These are phyloP conservation scores for Brassica balearica DNA, from an alignment of 441 rosid genomes.

Conservation along the genomic window DNA sequence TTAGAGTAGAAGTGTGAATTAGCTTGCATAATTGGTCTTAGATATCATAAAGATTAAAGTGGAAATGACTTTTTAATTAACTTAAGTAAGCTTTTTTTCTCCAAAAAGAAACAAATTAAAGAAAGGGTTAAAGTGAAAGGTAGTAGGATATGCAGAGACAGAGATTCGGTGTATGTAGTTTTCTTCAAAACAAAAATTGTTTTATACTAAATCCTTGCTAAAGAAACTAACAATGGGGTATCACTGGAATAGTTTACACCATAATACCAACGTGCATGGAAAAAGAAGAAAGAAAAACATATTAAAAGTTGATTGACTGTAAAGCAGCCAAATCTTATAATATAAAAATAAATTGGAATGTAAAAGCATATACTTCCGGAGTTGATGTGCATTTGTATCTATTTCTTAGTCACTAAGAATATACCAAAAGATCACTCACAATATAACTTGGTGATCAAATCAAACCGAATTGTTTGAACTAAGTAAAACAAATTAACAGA, in stretches of 20 bases:
- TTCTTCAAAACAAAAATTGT: background rate
- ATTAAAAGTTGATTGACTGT: conserved; percentile 29
- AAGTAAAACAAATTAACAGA: background rate
- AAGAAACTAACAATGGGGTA: conserved; percentile 7
- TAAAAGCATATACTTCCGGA: conserved; percentile 30
- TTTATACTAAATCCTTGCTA: conserved; percentile 10
- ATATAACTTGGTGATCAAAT: background rate
- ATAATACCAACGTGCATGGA: conserved; percentile 44
- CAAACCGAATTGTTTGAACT: conserved; percentile 1
- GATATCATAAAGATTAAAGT: conserved; percentile 40
- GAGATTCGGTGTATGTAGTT: conserved; percentile 19
- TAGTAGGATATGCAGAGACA: conserved; percentile 19
- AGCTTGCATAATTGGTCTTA: conserved; percentile 33
- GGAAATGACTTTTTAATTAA: conserved; percentile 16
- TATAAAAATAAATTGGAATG: conserved; percentile 16
- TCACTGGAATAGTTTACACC: conserved; percentile 25
- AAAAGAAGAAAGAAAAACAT: background rate
- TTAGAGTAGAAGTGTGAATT: conserved; percentile 11
- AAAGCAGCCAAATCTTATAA: conserved; percentile 35
- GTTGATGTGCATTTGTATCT: conserved; percentile 29
- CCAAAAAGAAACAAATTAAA: conserved; percentile 26
- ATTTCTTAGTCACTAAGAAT: conserved; percentile 47
- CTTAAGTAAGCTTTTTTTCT: conserved; percentile 39
- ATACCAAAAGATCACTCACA: conserved; percentile 33
- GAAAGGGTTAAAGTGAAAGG: conserved; percentile 29